phyloP scores from a whole-genome alignment of 768 basidiomycete genomes.

The Tubosaeta sp. region DNA sequence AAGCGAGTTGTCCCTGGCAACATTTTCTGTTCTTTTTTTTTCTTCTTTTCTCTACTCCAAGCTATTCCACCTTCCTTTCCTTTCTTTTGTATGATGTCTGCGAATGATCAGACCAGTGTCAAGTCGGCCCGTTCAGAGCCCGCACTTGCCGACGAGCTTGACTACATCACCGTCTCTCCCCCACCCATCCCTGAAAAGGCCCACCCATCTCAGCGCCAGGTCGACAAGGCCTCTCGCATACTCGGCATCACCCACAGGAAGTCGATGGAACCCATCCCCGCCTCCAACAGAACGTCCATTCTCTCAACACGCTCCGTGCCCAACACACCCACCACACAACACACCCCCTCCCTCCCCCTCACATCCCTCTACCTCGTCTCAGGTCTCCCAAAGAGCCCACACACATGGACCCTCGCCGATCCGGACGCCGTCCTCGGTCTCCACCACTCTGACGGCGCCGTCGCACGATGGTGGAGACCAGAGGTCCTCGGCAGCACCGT shows the following conservation, averaged over 20 bases:
- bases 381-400: conserved; percentile 83
- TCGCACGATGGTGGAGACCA: conserved; percentile 86
- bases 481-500: conserved; percentile 88
- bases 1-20: conserved; percentile 13
- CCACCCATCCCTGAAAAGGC: conserved; percentile 19
- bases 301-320: conserved; percentile 57
- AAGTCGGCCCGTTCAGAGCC: not conserved
- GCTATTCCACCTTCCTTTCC: not conserved
- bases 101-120: not conserved
- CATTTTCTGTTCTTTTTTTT: not conserved
- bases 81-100: not conserved
- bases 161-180: conserved; percentile 58
- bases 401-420: conserved; percentile 88
- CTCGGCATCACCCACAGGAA: conserved; percentile 70
- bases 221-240: conserved; percentile 75
- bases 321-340: conserved; percentile 46
- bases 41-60: not conserved
- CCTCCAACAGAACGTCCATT: conserved; percentile 69
- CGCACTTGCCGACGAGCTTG: conserved; percentile 63
- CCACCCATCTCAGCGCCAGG: conserved; percentile 29
- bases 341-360: conserved; percentile 67
- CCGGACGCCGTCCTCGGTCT: conserved; percentile 77
- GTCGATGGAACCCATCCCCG: conserved; percentile 85
- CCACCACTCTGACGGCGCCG: conserved; percentile 80
- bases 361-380: conserved; percentile 85